Conservation (phyloP, 306 rosid genomes). For the Sesbania bispinosa region DNA sequence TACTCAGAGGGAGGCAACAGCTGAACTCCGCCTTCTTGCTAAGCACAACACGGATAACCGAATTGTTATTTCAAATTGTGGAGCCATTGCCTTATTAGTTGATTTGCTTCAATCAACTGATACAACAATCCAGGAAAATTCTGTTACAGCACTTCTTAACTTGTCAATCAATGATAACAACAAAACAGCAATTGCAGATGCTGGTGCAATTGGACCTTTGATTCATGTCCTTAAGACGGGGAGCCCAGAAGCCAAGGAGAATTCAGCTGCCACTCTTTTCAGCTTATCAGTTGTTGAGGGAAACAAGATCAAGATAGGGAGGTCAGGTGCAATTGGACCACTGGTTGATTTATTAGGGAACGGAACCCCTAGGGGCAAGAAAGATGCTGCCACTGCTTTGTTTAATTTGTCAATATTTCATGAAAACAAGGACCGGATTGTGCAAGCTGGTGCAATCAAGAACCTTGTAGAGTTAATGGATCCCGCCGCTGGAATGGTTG, state of each 20-base stretch:
- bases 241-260: conserved; percentile 78
- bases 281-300: conserved; percentile 78
- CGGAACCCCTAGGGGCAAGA: conserved; percentile 81
- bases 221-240: conserved; percentile 77
- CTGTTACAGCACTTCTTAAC: conserved; percentile 84
- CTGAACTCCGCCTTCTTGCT: conserved; percentile 68
- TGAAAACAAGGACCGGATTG: conserved; percentile 75
- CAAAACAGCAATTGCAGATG: conserved; percentile 62
- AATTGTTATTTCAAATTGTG: conserved; percentile 64
- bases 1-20: conserved; percentile 53
- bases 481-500: conserved; percentile 83
- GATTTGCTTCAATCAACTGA: conserved; percentile 61
- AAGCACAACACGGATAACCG: conserved; percentile 67
- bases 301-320: conserved; percentile 69
- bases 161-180: conserved; percentile 71
- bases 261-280: conserved; percentile 82
- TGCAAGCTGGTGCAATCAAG: conserved; percentile 79
- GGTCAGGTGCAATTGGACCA: conserved; percentile 73
- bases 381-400: conserved; percentile 85
- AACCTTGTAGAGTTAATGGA: conserved; percentile 85
- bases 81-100: conserved; percentile 60
- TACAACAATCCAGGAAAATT: conserved; percentile 57
- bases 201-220: conserved; percentile 71
- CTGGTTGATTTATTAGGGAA: conserved; percentile 70
- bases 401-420: conserved; percentile 68